Conservation (phyloP, 2,329 filamentous ascomycete species). For the Calcarisporium arbuscula region DNA sequence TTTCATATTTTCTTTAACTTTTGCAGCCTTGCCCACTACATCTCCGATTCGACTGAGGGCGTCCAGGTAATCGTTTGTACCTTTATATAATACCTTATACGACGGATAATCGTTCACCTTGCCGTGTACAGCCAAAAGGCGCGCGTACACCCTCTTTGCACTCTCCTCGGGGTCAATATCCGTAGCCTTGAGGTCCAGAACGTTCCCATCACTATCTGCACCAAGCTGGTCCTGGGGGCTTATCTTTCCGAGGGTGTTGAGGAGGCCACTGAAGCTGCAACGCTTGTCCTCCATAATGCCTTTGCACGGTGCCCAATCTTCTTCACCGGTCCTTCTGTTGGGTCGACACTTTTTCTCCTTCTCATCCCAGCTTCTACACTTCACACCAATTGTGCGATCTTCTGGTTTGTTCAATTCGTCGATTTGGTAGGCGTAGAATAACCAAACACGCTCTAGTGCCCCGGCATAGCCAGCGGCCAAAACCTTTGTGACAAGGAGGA, state of each 20-base stretch:
- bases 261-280: neutral
- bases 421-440: slow-evolving; percentile 4
- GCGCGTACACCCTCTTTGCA: slow-evolving; percentile 1
- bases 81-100: neutral
- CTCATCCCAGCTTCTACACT: neutral
- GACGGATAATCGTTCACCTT: neutral
- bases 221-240: too few species aligned
- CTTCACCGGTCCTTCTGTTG: neutral
- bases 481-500: neutral
- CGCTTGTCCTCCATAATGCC: neutral
- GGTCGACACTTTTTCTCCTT: too few species aligned
- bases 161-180: slow-evolving; percentile 1
- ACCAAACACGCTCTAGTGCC: neutral
- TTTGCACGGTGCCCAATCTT: too few species aligned
- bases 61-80: slow-evolving; percentile 1
- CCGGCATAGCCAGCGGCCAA: slow-evolving; percentile 1
- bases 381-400: neutral
- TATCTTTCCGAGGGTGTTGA: neutral
- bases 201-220: slow-evolving; percentile 1
- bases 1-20: neutral
- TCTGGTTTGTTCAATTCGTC: slow-evolving; percentile 1
- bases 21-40: neutral
- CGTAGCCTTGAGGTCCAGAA: neutral
- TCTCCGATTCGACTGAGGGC: neutral
- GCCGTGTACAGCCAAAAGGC: neutral